Evolutionary conservation across 257 asterid species (phyloP).

Genomic region (Scutellaria baicalensis): DNA sequence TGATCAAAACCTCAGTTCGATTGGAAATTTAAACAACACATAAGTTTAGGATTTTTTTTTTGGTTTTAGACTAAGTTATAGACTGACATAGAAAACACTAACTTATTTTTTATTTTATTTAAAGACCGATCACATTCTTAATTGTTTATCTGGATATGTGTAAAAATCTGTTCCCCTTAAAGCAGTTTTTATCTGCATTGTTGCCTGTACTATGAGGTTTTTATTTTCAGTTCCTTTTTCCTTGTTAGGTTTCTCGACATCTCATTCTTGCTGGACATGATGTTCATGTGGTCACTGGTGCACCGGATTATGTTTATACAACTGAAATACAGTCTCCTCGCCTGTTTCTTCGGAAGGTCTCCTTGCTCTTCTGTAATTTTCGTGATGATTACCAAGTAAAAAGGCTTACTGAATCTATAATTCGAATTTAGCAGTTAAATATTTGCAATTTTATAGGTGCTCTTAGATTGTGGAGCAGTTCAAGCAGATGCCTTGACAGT

Average conservation of each 20-base stretch:
- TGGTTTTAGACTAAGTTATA: background rate
- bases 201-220: background rate
- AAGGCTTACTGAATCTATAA: background rate
- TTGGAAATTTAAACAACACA: background rate
- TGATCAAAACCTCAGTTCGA: background rate
- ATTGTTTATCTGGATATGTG: background rate
- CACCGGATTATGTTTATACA: slow-evolving; percentile 88
- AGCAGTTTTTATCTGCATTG: background rate
- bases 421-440: background rate
- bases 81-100: no score
- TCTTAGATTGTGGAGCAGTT: slow-evolving; percentile 98
- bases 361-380: background rate
- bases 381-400: background rate
- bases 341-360: slow-evolving; percentile 85
- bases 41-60: background rate
- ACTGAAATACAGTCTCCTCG: slow-evolving; percentile 77
- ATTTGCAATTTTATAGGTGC: slow-evolving; percentile 40
- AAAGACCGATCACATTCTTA: background rate
- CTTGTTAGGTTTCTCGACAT: slow-evolving; percentile 79
- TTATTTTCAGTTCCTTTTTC: background rate
- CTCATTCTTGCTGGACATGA: slow-evolving; percentile 85
- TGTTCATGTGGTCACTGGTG: slow-evolving; percentile 97
- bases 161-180: background rate
- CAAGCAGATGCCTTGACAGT: slow-evolving; percentile 99
- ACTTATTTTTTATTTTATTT: background rate